A percentile compares a stretch with the other conserved stretches of the same genome.
These are phyloP conservation scores for Citrullus amarus DNA, from an alignment of 306 rosid genomes.

Conservation along the genomic window DNA sequence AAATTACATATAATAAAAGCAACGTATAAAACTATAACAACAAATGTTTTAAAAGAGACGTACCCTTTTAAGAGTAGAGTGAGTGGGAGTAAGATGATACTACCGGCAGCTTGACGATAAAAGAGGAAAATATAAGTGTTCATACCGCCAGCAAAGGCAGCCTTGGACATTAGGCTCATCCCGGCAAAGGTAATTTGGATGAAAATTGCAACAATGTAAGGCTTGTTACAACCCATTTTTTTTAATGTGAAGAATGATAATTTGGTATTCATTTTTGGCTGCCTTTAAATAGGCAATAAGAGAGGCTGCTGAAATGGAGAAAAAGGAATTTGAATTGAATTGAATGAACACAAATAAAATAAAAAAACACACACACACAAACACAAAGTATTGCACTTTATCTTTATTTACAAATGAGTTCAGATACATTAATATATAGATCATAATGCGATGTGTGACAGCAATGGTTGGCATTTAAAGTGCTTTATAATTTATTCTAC, in stretches of 20 bases:
- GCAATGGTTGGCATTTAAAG: conserved; percentile 4
- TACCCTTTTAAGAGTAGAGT: background rate
- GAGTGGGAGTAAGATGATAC: background rate
- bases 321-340: background rate
- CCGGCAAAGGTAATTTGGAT: conserved; percentile 38
- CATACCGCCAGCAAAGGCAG: conserved; percentile 35
- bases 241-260: background rate
- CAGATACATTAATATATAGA: background rate
- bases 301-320: background rate
- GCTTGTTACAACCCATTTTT: conserved; percentile 26
- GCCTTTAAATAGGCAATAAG: background rate
- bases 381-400: background rate
- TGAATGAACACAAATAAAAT: background rate
- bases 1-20: too few relatives aligned
- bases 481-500: conserved; percentile 5
- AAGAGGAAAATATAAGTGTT: conserved; percentile 9
- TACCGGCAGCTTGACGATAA: conserved; percentile 8
- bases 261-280: background rate
- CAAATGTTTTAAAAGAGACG: too few relatives aligned
- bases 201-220: conserved; percentile 35
- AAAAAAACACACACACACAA: background rate
- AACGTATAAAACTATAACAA: too few relatives aligned
- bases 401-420: background rate
- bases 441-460: conserved; percentile 7
- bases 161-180: conserved; percentile 38